phyloP scores from a whole-genome alignment of 2,329 filamentous ascomycete species.

The Zasmidium citrigriseum region DNA sequence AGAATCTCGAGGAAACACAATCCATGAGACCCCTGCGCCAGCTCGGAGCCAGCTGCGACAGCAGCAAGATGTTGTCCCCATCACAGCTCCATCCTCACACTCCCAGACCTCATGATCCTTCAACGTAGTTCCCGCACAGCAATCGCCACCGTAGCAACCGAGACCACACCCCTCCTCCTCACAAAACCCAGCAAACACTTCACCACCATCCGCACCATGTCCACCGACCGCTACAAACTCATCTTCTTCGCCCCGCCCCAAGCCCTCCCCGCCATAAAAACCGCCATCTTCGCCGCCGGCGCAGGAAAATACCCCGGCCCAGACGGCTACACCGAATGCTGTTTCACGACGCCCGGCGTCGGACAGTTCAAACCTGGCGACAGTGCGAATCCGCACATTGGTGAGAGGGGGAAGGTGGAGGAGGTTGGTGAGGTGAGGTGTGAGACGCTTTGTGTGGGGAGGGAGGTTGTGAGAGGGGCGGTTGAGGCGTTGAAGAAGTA shows the following conservation, averaged over 20 bases:
- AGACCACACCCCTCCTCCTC: not conserved
- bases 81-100: too few species aligned
- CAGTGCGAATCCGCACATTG: constrained; percentile 64
- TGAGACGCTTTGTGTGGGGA: constrained; percentile 63
- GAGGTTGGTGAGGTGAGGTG: constrained; percentile 61
- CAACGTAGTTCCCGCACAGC: too few species aligned
- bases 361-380: constrained; percentile 68
- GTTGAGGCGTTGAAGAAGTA: constrained; percentile 67
- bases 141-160: too few species aligned
- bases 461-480: constrained; percentile 57
- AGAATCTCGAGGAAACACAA: too few species aligned
- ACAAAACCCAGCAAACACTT: not conserved
- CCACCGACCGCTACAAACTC: constrained; percentile 40
- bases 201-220: not conserved
- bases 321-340: constrained; percentile 46
- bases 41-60: too few species aligned
- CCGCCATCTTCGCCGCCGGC: constrained; percentile 48
- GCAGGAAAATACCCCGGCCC: constrained; percentile 46
- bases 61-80: too few species aligned
- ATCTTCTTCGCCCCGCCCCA: constrained; percentile 47
- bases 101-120: too few species aligned
- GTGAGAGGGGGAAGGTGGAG: constrained; percentile 59
- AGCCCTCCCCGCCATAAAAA: constrained; percentile 41
- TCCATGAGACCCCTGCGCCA: too few species aligned
- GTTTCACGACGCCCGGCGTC: constrained; percentile 51